These are phyloP conservation scores for Symbiodinium natans DNA, from an alignment of 73 alveolate species.

Conservation along the genomic window DNA sequence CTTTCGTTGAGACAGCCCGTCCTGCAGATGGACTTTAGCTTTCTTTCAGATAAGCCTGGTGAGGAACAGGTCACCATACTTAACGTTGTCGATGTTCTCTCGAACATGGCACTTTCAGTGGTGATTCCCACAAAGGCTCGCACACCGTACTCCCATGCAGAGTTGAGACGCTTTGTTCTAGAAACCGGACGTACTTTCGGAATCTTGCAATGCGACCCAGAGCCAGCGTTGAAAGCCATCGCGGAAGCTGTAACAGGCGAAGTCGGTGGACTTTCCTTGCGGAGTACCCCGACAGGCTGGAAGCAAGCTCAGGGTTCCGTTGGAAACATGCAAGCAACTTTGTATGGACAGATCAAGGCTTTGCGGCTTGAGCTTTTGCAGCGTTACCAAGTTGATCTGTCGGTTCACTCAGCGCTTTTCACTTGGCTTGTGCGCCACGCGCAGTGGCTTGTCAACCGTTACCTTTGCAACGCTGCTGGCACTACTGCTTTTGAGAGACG, in stretches of 20 bases:
- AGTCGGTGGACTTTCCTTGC: background rate
- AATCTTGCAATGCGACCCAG: background rate
- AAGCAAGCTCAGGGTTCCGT: slow-evolving; percentile 21
- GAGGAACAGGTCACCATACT: background rate
- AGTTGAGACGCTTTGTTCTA: background rate
- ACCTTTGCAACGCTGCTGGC: background rate
- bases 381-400: background rate
- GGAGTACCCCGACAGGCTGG: background rate
- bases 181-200: slow-evolving; percentile 26
- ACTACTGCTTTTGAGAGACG: background rate
- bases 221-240: background rate
- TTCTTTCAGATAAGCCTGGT: background rate
- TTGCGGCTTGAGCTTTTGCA: background rate
- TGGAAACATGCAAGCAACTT: background rate
- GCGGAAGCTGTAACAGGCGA: background rate
- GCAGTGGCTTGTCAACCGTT: background rate
- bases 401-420: background rate
- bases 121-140: background rate
- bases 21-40: background rate
- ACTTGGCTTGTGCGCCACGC: slow-evolving; percentile 21
- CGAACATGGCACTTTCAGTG: background rate
- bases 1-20: background rate
- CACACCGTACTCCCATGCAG: background rate
- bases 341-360: slow-evolving; percentile 6
- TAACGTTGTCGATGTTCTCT: background rate